phyloP scores from a whole-genome alignment of 306 rosid species.

The Vigna trinervia region DNA sequence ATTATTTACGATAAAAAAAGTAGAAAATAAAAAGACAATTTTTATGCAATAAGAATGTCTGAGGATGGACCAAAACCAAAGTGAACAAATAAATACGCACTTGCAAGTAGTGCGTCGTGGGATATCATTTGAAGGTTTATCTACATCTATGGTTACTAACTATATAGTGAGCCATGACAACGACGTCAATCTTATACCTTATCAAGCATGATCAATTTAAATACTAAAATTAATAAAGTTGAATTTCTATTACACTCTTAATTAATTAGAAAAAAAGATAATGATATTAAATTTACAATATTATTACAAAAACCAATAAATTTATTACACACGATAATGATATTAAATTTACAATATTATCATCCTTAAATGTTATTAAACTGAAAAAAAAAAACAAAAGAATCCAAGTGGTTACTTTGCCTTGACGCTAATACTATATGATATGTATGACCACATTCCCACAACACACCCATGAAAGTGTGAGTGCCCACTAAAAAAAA shows the following conservation, averaged over 20 bases:
- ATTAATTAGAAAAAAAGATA: background rate
- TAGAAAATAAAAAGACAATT: too few relatives aligned
- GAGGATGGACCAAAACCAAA: background rate
- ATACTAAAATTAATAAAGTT: background rate
- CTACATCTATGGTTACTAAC: background rate
- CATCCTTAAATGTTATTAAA: background rate
- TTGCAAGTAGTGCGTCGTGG: background rate
- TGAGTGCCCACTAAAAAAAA: conserved; percentile 22
- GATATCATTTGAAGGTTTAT: background rate
- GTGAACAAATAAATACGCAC: background rate
- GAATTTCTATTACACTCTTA: background rate
- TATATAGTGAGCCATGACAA: background rate
- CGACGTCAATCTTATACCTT: background rate
- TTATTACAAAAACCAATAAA: background rate
- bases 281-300: background rate
- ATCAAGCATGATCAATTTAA: background rate
- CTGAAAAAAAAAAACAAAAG: background rate
- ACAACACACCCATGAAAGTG: background rate
- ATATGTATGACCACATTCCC: background rate
- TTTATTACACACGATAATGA: too few relatives aligned
- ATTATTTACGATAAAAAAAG: too few relatives aligned
- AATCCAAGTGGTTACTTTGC: background rate
- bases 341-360: too few relatives aligned
- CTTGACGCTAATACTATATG: background rate
- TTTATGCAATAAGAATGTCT: background rate